A percentile compares a stretch with the other conserved stretches of the same genome.
Evolutionary conservation across 345 rosid species (phyloP).

Genomic region (Alliaria petiolata): DNA sequence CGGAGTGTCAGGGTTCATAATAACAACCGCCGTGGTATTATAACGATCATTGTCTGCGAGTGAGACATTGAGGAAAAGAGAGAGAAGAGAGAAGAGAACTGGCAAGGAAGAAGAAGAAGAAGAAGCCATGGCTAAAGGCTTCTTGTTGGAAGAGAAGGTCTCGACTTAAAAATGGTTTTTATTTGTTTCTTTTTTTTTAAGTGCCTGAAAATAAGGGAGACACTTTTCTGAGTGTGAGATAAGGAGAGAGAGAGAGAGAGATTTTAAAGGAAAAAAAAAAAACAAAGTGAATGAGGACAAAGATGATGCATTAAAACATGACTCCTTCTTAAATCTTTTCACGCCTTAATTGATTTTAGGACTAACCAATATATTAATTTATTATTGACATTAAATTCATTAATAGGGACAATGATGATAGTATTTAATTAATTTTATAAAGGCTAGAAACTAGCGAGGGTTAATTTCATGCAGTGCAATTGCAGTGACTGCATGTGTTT

Average conservation of each 20-base stretch:
- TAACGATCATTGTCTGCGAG: constrained; percentile 11
- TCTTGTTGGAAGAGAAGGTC: constrained; percentile 23
- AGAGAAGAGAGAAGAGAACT: constrained; percentile 4
- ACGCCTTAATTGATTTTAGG: constrained; percentile 7
- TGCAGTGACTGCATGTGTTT: constrained; percentile 23
- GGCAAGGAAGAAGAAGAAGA: constrained; percentile 19
- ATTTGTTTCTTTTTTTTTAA: not conserved
- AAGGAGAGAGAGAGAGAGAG: not conserved
- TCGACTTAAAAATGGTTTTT: not conserved
- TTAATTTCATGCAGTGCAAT: constrained; percentile 15
- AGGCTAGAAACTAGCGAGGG: constrained; percentile 13
- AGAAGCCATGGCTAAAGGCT: constrained; percentile 19
- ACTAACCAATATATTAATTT: not conserved
- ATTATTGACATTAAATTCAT: no score
- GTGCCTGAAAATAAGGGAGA: constrained; percentile 36
- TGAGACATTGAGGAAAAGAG: constrained; percentile 13
- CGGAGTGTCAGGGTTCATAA: not conserved
- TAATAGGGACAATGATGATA: constrained; percentile 18
- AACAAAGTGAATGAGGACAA: constrained; percentile 37
- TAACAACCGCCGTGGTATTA: constrained; percentile 11
- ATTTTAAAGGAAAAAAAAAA: constrained; percentile 21
- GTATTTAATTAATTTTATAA: not conserved
- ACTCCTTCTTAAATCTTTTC: constrained; percentile 18
- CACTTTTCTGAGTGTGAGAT: constrained; percentile 21
- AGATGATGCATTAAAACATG: constrained; percentile 35